Conservation (phyloP, 2,329 filamentous ascomycete genomes). For the Fusarium sp. region DNA sequence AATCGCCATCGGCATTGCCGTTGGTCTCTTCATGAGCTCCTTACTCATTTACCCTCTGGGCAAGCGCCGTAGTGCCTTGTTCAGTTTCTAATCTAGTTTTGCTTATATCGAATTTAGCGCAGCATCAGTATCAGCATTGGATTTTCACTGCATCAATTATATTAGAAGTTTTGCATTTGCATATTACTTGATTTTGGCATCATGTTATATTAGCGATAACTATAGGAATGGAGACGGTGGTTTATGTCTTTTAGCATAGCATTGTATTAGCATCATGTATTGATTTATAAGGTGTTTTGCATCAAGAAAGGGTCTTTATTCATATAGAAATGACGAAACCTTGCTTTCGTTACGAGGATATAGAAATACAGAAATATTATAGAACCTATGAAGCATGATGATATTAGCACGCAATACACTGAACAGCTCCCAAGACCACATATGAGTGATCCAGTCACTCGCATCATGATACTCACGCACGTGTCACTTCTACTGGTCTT, state of each 20-base stretch:
- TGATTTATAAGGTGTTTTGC: conserved; percentile 4
- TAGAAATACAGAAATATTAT: neutral
- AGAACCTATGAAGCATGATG: neutral
- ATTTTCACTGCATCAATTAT: neutral
- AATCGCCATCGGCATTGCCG: conserved; percentile 65
- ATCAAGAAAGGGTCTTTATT: conserved; percentile 6
- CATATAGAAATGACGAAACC: conserved; percentile 2
- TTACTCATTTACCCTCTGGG: conserved; percentile 64
- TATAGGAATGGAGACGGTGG: conserved; percentile 1
- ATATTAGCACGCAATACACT: neutral
- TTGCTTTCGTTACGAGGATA: neutral
- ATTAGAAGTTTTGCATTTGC: conserved; percentile 20
- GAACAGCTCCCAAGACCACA: neutral
- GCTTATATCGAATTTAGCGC: conserved; percentile 11
- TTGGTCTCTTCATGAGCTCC: conserved; percentile 64
- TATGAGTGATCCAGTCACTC: neutral
- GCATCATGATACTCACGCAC: conserved; percentile 15
- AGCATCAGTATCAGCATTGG: conserved; percentile 20
- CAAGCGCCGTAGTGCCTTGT: conserved; percentile 63
- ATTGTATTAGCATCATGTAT: conserved; percentile 12
- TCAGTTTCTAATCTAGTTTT: conserved; percentile 57
- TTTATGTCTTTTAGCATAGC: conserved; percentile 3
- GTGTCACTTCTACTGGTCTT: conserved; percentile 17
- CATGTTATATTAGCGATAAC: conserved; percentile 11
- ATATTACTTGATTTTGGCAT: neutral